A percentile compares a stretch with the other conserved stretches of the same genome.
Conservation (phyloP, 441 rosid species). For the Gossypium davidsonii region DNA sequence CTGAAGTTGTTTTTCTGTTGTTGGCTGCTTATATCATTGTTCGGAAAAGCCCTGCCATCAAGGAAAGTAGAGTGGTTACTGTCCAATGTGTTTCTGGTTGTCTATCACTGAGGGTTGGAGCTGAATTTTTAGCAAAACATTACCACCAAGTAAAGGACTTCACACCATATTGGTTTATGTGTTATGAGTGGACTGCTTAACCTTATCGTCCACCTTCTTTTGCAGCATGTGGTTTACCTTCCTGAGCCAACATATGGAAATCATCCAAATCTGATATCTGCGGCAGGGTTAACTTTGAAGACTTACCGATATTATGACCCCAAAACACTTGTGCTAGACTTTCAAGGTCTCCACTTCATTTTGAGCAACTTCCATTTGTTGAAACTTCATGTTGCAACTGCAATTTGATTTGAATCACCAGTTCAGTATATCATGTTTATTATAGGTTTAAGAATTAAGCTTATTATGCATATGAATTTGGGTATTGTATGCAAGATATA, state of each 20-base stretch:
- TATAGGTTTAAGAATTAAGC: not conserved
- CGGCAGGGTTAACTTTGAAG: slow-evolving; percentile 32
- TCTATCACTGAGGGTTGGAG: slow-evolving; percentile 29
- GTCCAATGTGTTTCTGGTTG: slow-evolving; percentile 29
- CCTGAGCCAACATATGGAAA: slow-evolving; percentile 34
- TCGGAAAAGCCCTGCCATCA: slow-evolving; percentile 22
- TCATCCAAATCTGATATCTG: slow-evolving; percentile 33
- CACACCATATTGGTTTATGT: not conserved
- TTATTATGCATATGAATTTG: not conserved
- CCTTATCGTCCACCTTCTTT: slow-evolving; percentile 2
- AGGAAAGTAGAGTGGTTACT: slow-evolving; percentile 25
- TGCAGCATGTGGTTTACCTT: slow-evolving; percentile 34
- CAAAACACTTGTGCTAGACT: slow-evolving; percentile 27
- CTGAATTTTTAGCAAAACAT: slow-evolving; percentile 27
- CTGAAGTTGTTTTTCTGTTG: slow-evolving; percentile 1
- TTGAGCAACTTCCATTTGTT: not conserved
- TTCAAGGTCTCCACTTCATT: slow-evolving; percentile 25
- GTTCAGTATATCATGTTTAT: not conserved
- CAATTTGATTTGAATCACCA: not conserved
- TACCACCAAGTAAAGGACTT: slow-evolving; percentile 18
- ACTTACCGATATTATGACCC: slow-evolving; percentile 34
- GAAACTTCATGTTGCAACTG: not conserved
- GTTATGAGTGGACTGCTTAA: not conserved
- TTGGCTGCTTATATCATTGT: slow-evolving; percentile 7
- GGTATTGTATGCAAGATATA: not conserved